Evolutionary conservation across 257 asterid genomes (phyloP).

Genomic region (Handroanthus guayacan): DNA sequence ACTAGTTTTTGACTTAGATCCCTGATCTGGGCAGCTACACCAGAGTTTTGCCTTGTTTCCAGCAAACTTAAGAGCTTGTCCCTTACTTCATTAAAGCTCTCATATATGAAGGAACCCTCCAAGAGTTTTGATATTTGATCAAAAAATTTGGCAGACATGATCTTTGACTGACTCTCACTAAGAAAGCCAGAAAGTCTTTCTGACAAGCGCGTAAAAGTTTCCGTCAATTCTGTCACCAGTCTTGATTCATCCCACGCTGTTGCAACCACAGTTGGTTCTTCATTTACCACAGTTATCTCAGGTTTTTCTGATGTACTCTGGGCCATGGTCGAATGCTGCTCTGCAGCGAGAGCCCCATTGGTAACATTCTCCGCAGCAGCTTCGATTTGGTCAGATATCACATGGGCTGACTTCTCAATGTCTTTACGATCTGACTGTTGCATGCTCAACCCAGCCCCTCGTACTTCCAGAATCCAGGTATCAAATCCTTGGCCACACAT

Average conservation of each 20-base stretch:
- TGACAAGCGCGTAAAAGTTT: conserved; percentile 75
- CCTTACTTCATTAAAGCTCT: conserved; percentile 69
- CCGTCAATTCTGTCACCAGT: conserved; percentile 72
- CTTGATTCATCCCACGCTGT: conserved; percentile 79
- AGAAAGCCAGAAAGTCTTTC: conserved; percentile 95
- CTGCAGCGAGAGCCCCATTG: conserved; percentile 47
- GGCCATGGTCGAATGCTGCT: conserved; percentile 46
- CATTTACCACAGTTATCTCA: conserved; percentile 48
- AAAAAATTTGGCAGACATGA: conserved; percentile 80
- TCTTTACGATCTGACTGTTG: conserved; percentile 60
- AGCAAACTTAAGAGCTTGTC: conserved; percentile 60
- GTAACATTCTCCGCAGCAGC: conserved; percentile 59
- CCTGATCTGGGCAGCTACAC: conserved; percentile 71
- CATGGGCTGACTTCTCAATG: conserved; percentile 68
- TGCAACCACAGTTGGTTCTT: conserved; percentile 53
- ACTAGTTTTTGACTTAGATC: conserved; percentile 82
- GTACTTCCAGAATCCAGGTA: conserved; percentile 95
- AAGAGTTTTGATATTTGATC: conserved; percentile 82
- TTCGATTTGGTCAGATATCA: conserved; percentile 67
- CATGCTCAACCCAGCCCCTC: conserved; percentile 95
- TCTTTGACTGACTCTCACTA: conserved; percentile 77
- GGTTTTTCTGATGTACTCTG: conserved; percentile 46
- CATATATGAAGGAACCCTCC: conserved; percentile 77
- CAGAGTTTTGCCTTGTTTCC: conserved; percentile 75
- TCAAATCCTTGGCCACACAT: conserved; percentile 99